Conservation (phyloP, 1,284 basidiomycete genomes). For the Cryptococcus sp. region DNA sequence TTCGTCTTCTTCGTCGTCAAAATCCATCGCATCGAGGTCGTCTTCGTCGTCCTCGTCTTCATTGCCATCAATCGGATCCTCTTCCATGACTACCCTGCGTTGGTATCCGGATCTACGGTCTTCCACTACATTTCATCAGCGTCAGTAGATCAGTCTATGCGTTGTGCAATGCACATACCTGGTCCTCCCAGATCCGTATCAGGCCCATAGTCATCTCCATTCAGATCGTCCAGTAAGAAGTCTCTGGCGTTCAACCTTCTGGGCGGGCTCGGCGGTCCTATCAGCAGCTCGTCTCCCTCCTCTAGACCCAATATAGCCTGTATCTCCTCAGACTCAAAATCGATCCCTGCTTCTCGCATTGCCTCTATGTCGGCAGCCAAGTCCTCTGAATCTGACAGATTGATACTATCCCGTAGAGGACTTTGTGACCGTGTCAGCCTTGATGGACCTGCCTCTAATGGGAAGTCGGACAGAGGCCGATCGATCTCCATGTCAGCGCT, state of each 20-base stretch:
- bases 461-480: no score
- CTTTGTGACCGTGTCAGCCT: no score
- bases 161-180: not conserved
- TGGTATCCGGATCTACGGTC: not conserved
- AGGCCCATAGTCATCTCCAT: not conserved
- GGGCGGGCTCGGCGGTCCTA: not conserved
- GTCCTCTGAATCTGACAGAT: not conserved
- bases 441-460: no score
- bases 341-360: not conserved
- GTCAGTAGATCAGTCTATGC: no score
- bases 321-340: not conserved
- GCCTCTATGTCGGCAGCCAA: no score
- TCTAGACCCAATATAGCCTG: not conserved
- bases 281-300: not conserved
- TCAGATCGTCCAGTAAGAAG: constrained; percentile 1
- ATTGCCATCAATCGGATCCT: not conserved
- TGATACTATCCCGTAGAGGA: not conserved
- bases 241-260: not conserved
- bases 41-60: constrained; percentile 45
- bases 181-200: not conserved
- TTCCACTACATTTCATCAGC: not conserved
- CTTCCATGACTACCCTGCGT: not conserved
- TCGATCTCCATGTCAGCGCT: no score
- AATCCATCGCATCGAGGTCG: constrained; percentile 60
- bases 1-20: constrained; percentile 58